Evolutionary conservation across 2,329 filamentous ascomycete species (phyloP), one percentile per base, ranked within the genome.

Genomic region (Monosporascus ibericus): DNA sequence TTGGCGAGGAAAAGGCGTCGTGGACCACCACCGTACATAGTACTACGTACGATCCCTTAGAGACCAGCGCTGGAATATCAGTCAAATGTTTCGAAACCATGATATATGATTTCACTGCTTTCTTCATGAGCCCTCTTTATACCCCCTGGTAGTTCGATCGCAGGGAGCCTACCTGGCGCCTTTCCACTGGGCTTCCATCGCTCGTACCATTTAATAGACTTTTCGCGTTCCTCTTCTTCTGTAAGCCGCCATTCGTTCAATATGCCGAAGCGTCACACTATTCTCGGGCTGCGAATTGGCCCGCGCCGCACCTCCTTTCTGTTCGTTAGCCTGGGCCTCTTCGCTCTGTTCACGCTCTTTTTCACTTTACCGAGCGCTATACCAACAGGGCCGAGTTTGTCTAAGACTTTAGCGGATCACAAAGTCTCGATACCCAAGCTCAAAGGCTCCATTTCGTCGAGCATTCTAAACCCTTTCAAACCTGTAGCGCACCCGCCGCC

Each of bases 401-500:
- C 74, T 48, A 72, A 72, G 55, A 74, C 74, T 46, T 70, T 69
- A 30, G 65, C 75, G 60, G 75, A 80, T 58, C 73, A 74, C 63
- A 78, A 76, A 56, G 70, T 76, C 47, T 72, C 76, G 15, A 70
- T 81, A 27, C 75, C 77, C 22, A 75, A 74, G 57, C 69, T 79
- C 48, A 76, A 73, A 52, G 69, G 71, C 55, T 71, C 73, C 36
- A 58, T 74, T 30, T 73, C 75, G 48, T 79, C 73, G 63, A 80
- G 70, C 60, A 72, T 74, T 20, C 70, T 80, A 59, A 86, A 86
- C 60, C 87, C 85, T 0, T 92, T 92, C 68, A 79, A 80, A 40
- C 80, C 81, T 40, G 80, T 84, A 20, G 79, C 84, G 11, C 90
- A 95, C 67, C 80, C 84, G 55, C 87, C 88, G 18, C 82, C 86